Evolutionary conservation across 352 stramenopile genomes (phyloP).

Genomic region (Phytophthora agathidicida): DNA sequence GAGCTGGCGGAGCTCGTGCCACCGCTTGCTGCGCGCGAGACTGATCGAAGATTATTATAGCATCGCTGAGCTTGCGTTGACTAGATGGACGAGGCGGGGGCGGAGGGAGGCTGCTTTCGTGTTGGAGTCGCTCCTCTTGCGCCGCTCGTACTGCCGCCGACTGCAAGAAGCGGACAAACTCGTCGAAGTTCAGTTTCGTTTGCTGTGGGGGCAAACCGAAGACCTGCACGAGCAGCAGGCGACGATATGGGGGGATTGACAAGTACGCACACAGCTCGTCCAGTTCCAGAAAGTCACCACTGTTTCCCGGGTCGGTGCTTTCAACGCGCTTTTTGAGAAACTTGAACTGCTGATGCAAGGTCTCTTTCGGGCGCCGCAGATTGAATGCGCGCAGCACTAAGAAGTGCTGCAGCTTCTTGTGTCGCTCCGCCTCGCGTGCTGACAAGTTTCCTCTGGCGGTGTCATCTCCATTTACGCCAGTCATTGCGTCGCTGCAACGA

Average conservation of each 20-base stretch:
- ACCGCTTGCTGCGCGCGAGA: constrained; percentile 47
- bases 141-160: constrained; percentile 56
- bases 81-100: constrained; percentile 21
- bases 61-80: constrained; percentile 4
- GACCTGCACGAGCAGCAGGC: constrained; percentile 58
- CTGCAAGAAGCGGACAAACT: constrained; percentile 75
- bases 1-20: constrained; percentile 50
- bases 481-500: no score
- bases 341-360: constrained; percentile 73
- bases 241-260: constrained; percentile 67
- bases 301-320: constrained; percentile 10
- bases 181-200: constrained; percentile 51
- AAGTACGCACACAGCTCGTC: constrained; percentile 74
- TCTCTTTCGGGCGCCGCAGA: constrained; percentile 62
- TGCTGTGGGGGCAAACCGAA: constrained; percentile 49
- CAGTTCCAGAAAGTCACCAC: constrained; percentile 50
- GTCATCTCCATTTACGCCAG: constrained; percentile 3
- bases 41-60: constrained; percentile 53
- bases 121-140: constrained; percentile 41
- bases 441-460: not conserved
- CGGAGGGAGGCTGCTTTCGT: constrained; percentile 22
- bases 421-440: constrained; percentile 39
- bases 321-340: constrained; percentile 40
- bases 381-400: constrained; percentile 86
- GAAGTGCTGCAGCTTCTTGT: constrained; percentile 79